Conservation (phyloP, 164 flowering plant genomes). For the Stephania cephalantha region DNA sequence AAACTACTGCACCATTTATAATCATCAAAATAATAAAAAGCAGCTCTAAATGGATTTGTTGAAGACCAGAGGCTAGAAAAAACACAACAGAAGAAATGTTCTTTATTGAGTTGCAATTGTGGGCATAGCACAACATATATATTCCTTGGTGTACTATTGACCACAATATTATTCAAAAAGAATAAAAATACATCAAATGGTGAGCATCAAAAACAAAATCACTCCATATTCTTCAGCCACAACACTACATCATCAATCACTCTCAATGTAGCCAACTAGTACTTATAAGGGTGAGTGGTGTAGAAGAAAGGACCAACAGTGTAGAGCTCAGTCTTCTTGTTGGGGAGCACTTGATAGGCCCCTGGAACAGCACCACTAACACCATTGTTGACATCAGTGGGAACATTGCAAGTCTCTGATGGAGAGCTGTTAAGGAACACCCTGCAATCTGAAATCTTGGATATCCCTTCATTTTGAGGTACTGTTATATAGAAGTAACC, state of each 20-base stretch:
- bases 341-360: constrained; percentile 16
- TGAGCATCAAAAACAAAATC: background rate
- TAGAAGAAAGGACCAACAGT: constrained; percentile 39
- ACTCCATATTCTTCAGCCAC: too few species aligned
- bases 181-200: background rate
- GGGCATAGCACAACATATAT: too few species aligned
- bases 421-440: constrained; percentile 38
- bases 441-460: constrained; percentile 29
- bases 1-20: too few species aligned
- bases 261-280: too few species aligned
- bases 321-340: constrained; percentile 27
- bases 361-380: constrained; percentile 28
- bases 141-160: background rate
- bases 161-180: background rate
- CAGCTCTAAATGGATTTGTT: too few species aligned
- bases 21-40: too few species aligned
- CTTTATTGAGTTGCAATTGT: too few species aligned
- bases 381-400: constrained; percentile 33
- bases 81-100: too few species aligned
- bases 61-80: too few species aligned
- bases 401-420: constrained; percentile 22
- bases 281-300: constrained; percentile 12
- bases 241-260: too few species aligned
- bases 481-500: constrained; percentile 37
- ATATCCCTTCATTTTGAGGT: constrained; percentile 4